Conservation (phyloP, 2,329 filamentous ascomycete genomes). For the Sclerotinia spermophila region DNA sequence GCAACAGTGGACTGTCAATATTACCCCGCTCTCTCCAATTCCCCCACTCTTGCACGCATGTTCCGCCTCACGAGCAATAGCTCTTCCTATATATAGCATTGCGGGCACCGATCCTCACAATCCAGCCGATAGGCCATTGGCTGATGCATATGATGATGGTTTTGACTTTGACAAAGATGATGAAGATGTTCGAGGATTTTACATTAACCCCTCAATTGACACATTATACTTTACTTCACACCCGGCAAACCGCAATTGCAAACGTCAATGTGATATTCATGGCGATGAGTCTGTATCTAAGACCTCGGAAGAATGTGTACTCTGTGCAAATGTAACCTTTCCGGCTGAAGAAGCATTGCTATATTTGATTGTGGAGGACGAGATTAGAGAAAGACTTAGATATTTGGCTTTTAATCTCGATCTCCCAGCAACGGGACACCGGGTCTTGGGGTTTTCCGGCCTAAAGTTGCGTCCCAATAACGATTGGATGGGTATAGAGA, state of each 20-base stretch:
- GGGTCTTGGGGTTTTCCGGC: fast-evolving
- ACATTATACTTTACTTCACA: not conserved
- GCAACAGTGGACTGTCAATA: not conserved
- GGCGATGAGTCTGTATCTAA: not conserved
- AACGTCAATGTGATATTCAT: not conserved
- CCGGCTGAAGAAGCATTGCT: not conserved
- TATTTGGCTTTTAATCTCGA: not conserved
- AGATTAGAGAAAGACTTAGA: not conserved
- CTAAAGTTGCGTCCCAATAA: fast-evolving
- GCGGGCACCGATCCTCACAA: not conserved
- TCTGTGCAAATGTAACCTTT: not conserved
- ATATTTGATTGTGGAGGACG: not conserved
- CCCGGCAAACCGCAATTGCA: not conserved
- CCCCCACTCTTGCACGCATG: not conserved
- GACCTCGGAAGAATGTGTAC: not conserved
- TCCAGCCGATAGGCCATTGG: not conserved
- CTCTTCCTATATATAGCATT: not conserved
- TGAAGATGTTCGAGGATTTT: not conserved
- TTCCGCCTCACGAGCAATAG: not conserved
- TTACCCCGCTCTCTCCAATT: not conserved
- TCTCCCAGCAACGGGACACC: not conserved
- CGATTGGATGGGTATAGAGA: not conserved
- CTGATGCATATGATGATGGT: not conserved
- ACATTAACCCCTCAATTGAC: not conserved
- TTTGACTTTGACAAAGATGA: not conserved